Evolutionary conservation across 495 filamentous ascomycete genomes (phyloP).

Genomic region (Paragyromitra xinjiangensis): DNA sequence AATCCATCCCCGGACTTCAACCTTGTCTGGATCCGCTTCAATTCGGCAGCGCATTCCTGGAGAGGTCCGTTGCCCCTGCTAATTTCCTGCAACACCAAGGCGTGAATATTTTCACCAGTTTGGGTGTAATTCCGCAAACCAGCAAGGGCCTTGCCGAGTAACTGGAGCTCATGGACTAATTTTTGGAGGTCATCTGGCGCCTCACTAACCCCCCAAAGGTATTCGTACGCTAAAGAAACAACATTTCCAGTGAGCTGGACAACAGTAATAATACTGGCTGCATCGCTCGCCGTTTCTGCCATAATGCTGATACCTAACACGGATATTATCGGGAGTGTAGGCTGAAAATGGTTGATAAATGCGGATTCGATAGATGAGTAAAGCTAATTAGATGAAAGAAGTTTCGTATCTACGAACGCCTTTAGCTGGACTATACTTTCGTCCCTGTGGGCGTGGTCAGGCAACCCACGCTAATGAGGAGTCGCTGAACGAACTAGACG

Average conservation of each 20-base stretch:
- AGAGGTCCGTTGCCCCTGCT: constrained; percentile 1
- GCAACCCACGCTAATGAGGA: too few species aligned
- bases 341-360: too few species aligned
- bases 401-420: too few species aligned
- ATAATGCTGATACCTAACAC: too few species aligned
- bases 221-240: constrained; percentile 1
- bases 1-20: background rate
- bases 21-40: background rate
- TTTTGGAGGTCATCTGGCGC: background rate
- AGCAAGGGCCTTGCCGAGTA: constrained; percentile 1
- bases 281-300: too few species aligned
- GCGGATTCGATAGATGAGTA: too few species aligned
- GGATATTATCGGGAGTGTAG: too few species aligned
- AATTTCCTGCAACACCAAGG: background rate
- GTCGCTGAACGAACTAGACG: too few species aligned
- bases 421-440: too few species aligned
- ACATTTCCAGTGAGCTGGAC: constrained; percentile 5
- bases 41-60: background rate
- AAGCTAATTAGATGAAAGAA: too few species aligned
- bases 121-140: background rate
- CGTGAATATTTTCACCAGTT: background rate
- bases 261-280: background rate
- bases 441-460: too few species aligned
- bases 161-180: constrained; percentile 14
- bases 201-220: constrained; percentile 4